Evolutionary conservation across 495 filamentous ascomycete species (phyloP), one percentile per base, ranked within the genome.

Genomic region (Daldinia concentrica): DNA sequence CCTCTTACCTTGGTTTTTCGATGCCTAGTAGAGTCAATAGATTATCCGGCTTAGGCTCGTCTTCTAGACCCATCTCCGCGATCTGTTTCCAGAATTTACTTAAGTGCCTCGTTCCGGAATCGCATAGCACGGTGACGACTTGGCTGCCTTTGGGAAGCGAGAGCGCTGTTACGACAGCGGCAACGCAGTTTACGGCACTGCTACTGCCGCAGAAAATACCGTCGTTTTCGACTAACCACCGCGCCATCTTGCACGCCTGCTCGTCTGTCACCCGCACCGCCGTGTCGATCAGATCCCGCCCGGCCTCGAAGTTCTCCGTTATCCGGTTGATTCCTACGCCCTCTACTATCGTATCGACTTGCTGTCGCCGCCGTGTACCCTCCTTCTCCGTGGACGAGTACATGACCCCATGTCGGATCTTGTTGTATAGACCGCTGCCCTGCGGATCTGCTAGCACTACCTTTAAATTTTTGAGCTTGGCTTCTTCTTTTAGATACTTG

Each of bases 281-380:
- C 81, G 97, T 93, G 76, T 97, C 92, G 52, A 99, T 86, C 45
- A 97, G 74, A 64, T 91, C 87, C 68, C 92, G 86, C 0, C 94
- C 96, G 37, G 88, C 91, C 76, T 97, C 92, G 68, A 98, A 94
- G 72, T 98, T 99, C 48, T 88, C 88, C 15, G 95, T 98, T 12
- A 97, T 83, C 1, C 95, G 87, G 76, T 96, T 99, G 73, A 98
- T 92, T 0, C 95, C 95, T 73, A 99, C 94, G 0, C 95, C 95
- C 78, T 99, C 95, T 6, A 99, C 92, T 66, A 99, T 92, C 4
- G 92, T 94, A 82, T 99, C 95, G 41, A 99, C 92, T 82, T 99
- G 95, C 65, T 90, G 88, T 67, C 95, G 83, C 34, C 95, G 83
- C 51, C 95, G 84, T 14, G 95, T 98, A 0, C 95, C 95, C 80